These are phyloP conservation scores for Sphagnum fallax DNA, from an alignment of 228 moss, liverwort and hornwort species.

Conservation along the genomic window DNA sequence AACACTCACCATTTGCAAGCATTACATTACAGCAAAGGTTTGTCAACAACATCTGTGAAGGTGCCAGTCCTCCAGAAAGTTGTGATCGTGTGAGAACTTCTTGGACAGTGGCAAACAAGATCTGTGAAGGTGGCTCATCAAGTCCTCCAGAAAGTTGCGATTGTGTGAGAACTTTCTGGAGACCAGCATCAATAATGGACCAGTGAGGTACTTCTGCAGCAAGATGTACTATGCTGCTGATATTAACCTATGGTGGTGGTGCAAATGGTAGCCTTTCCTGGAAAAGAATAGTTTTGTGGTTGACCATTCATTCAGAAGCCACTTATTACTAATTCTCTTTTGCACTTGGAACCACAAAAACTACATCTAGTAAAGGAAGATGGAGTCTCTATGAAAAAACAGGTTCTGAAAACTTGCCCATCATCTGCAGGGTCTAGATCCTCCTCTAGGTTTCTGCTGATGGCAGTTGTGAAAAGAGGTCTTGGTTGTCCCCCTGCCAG, in stretches of 20 bases:
- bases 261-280: not conserved
- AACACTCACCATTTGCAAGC: not conserved
- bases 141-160: not conserved
- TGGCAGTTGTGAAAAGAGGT: conserved; percentile 10
- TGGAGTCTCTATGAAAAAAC: too few species aligned
- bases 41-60: too few species aligned
- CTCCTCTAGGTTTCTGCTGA: conserved; percentile 8
- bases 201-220: too few species aligned
- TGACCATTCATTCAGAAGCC: not conserved
- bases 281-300: not conserved
- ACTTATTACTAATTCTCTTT: not conserved
- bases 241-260: not conserved
- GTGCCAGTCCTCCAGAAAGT: too few species aligned
- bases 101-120: too few species aligned
- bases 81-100: too few species aligned
- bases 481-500: conserved; percentile 60
- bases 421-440: conserved; percentile 50
- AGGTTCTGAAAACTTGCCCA: conserved; percentile 37
- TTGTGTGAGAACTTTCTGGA: not conserved
- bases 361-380: too few species aligned
- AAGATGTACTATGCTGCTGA: not conserved
- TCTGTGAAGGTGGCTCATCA: too few species aligned
- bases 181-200: not conserved
- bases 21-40: conserved; percentile 2
- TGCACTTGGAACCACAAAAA: too few species aligned